A percentile compares a stretch with the other conserved stretches of the same genome.
These are phyloP conservation scores for Podaxis rugospora DNA, from an alignment of 768 basidiomycete genomes.

Conservation along the genomic window DNA sequence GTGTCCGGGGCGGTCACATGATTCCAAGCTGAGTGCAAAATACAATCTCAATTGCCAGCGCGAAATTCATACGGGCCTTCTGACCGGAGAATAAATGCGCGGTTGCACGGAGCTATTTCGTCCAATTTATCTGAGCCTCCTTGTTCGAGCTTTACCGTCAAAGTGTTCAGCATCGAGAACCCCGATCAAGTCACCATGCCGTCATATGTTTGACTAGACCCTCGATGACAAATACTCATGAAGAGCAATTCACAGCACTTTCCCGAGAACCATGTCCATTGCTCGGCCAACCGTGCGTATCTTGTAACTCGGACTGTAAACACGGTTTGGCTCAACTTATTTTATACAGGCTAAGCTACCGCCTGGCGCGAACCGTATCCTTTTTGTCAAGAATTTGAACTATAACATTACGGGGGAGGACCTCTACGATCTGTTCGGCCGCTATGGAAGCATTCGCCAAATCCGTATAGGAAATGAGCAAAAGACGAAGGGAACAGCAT, in stretches of 20 bases:
- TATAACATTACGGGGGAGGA: slow-evolving; percentile 93
- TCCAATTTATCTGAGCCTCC: too few relatives aligned
- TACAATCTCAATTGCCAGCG: neutral
- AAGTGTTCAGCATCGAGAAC: neutral
- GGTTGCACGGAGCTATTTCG: neutral
- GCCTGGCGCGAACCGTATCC: slow-evolving; percentile 85
- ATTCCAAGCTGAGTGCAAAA: neutral
- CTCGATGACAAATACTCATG: slow-evolving; percentile 6
- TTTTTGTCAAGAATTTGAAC: slow-evolving; percentile 91
- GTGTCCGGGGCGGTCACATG: slow-evolving; percentile 5
- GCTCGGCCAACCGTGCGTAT: slow-evolving; percentile 62
- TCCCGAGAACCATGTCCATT: slow-evolving; percentile 46
- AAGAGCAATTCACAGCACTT: neutral
- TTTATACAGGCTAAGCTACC: slow-evolving; percentile 72
- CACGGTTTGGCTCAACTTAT: neutral
- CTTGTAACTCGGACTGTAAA: neutral
- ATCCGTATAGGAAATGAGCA: slow-evolving; percentile 89
- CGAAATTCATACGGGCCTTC: neutral
- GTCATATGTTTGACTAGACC: neutral
- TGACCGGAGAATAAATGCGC: neutral
- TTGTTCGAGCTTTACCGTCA: neutral
- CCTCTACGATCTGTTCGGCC: slow-evolving; percentile 94
- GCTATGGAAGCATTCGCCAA: slow-evolving; percentile 95
- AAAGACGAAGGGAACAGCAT: slow-evolving; percentile 94
- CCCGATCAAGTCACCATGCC: neutral